These are phyloP conservation scores for Coniochaeta ligniaria DNA, from an alignment of 2,329 filamentous ascomycete species.

Conservation along the genomic window DNA sequence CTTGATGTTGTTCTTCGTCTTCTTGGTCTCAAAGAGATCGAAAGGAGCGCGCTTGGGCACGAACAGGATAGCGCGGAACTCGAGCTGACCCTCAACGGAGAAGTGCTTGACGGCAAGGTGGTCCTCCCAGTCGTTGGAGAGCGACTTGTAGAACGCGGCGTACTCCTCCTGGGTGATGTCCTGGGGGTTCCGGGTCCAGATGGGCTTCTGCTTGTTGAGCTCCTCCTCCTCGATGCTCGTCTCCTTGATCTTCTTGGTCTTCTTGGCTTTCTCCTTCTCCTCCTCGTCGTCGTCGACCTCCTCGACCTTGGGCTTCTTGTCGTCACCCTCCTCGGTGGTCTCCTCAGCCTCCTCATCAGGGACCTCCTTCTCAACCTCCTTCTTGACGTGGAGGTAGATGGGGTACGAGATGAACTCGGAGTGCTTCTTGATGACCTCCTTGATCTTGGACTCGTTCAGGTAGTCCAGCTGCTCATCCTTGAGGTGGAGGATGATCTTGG, in stretches of 20 bases:
- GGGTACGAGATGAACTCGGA: constrained; percentile 99
- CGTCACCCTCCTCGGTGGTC: constrained; percentile 60
- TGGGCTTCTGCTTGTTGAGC: constrained; percentile 99
- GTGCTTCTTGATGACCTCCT: constrained; percentile 99
- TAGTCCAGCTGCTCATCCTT: constrained; percentile 99
- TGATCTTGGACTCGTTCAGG: constrained; percentile 97
- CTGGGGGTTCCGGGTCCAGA: constrained; percentile 97
- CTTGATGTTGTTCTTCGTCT: constrained; percentile 99
- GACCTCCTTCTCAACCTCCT: constrained; percentile 99
- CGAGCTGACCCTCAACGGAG: constrained; percentile 99
- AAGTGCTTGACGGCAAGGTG: constrained; percentile 99
- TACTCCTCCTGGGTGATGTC: constrained; percentile 98
- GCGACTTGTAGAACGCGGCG: constrained; percentile 98
- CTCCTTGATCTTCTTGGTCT: constrained; percentile 99
- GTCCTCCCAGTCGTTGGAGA: constrained; percentile 99
- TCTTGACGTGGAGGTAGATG: constrained; percentile 99
- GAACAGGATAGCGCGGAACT: constrained; percentile 99
- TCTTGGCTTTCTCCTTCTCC: constrained; percentile 76
- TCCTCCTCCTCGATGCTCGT: constrained; percentile 98
- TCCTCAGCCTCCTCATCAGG: constrained; percentile 89
- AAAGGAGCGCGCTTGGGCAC: constrained; percentile 99
- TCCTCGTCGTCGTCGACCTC: constrained; percentile 84
- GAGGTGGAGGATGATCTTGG: constrained; percentile 96
- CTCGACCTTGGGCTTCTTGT: constrained; percentile 95
- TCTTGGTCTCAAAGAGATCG: constrained; percentile 99